phyloP scores from a whole-genome alignment of 495 filamentous ascomycete species.

The Stereocaulon alpinum region DNA sequence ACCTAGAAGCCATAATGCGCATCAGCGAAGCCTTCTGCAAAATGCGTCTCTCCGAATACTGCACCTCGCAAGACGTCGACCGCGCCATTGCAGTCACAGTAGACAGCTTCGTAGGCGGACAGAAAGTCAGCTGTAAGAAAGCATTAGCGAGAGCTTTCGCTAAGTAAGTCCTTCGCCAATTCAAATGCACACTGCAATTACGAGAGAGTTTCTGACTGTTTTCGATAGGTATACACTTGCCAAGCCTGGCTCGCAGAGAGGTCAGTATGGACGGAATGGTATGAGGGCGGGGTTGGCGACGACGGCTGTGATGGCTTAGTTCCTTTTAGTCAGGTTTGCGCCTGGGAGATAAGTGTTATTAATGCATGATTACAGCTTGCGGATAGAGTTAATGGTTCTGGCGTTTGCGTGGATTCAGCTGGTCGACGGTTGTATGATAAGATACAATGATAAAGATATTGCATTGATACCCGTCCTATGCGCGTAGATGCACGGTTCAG shows the following conservation, averaged over 20 bases:
- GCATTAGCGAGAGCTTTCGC: slow-evolving; percentile 92
- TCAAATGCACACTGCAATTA: neutral
- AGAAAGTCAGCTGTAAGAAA: slow-evolving; percentile 98
- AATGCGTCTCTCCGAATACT: slow-evolving; percentile 92
- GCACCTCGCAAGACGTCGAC: slow-evolving; percentile 81
- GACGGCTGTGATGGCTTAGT: slow-evolving; percentile 20
- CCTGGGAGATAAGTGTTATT: neutral
- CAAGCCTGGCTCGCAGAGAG: slow-evolving; percentile 21
- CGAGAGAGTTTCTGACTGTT: neutral
- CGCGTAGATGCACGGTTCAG: too few species aligned
- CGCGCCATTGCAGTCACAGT: slow-evolving; percentile 95
- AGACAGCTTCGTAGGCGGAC: slow-evolving; percentile 88
- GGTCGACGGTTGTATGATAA: neutral
- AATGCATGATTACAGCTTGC: neutral
- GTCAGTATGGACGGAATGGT: slow-evolving; percentile 16
- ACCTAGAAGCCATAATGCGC: slow-evolving; percentile 94
- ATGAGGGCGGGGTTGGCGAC: slow-evolving; percentile 5
- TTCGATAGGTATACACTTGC: slow-evolving; percentile 21
- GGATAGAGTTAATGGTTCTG: neutral
- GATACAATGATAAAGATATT: too few species aligned
- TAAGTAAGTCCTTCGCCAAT: slow-evolving; percentile 56
- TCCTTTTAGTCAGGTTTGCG: neutral
- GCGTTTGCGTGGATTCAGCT: neutral
- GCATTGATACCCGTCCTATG: too few species aligned
- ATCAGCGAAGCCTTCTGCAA: slow-evolving; percentile 87